These are phyloP conservation scores for Gossypium lobatum DNA, from an alignment of 441 rosid species.

Conservation along the genomic window DNA sequence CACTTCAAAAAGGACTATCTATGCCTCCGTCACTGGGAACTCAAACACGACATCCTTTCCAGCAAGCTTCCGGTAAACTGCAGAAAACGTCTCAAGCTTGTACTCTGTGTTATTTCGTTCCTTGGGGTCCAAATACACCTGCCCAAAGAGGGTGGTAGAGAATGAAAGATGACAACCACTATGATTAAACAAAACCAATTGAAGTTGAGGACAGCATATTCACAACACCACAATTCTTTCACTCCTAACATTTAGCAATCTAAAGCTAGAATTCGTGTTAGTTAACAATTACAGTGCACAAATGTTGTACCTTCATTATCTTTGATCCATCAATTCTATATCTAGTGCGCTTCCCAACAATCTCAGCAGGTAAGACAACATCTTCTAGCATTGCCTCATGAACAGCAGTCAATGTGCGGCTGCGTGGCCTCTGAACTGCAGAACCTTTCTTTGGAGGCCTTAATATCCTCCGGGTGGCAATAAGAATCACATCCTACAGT, in stretches of 20 bases:
- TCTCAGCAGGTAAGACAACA: conserved; percentile 72
- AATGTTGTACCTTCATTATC: conserved; percentile 52
- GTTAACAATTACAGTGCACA: background rate
- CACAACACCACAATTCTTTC: background rate
- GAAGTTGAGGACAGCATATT: background rate
- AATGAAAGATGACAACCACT: background rate
- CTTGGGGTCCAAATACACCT: conserved; percentile 75
- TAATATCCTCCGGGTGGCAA: conserved; percentile 63
- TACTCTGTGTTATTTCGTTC: conserved; percentile 64
- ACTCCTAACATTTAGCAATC: background rate
- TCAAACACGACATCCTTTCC: conserved; percentile 73
- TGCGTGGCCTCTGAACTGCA: conserved; percentile 71
- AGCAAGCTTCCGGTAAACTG: conserved; percentile 68
- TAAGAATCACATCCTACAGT: conserved; percentile 64
- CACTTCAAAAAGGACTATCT: background rate
- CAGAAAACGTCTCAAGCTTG: conserved; percentile 64
- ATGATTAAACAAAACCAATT: background rate
- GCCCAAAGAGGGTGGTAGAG: background rate
- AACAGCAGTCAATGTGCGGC: conserved; percentile 68
- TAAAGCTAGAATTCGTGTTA: background rate
- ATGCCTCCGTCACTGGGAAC: conserved; percentile 49
- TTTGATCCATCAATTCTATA: conserved; percentile 70
- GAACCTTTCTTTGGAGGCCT: conserved; percentile 86
- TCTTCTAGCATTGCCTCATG: conserved; percentile 78
- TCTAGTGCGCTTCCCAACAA: conserved; percentile 68